Conservation (phyloP, 495 filamentous ascomycete genomes). For the Parmelia sp. region DNA sequence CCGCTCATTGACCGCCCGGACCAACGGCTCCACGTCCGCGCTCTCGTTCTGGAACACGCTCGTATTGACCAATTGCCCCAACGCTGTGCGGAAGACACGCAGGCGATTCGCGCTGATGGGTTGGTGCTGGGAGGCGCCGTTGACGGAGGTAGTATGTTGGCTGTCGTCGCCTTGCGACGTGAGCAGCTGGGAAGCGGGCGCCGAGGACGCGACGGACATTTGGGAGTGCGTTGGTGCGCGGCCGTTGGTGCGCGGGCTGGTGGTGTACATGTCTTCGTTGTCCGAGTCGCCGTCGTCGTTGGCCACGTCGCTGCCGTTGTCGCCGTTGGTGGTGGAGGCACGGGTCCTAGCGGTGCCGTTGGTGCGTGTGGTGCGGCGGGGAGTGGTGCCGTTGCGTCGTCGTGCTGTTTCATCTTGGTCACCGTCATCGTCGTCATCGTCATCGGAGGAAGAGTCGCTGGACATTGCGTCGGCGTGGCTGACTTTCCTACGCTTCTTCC, state of each 20-base stretch:
- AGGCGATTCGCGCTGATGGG: constrained; percentile 59
- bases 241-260: constrained; percentile 45
- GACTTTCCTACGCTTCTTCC: constrained; percentile 61
- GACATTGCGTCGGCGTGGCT: constrained; percentile 30
- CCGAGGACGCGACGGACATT: constrained; percentile 60
- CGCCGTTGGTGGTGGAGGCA: constrained; percentile 43
- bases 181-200: constrained; percentile 59
- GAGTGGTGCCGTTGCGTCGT: constrained; percentile 32
- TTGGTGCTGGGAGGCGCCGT: constrained; percentile 24
- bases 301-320: constrained; percentile 39
- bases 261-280: constrained; percentile 51
- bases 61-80: constrained; percentile 75
- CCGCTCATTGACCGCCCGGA: constrained; percentile 71
- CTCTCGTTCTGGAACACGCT: constrained; percentile 69
- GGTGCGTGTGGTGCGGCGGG: constrained; percentile 32
- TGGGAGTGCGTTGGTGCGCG: constrained; percentile 47
- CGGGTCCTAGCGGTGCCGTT: constrained; percentile 42
- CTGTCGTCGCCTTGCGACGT: constrained; percentile 51
- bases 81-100: constrained; percentile 64
- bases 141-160: constrained; percentile 34
- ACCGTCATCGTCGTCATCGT: constrained; percentile 40
- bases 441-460: constrained; percentile 34
- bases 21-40: constrained; percentile 64
- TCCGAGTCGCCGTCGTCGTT: constrained; percentile 38
- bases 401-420: constrained; percentile 29